phyloP scores from a whole-genome alignment of 306 rosid species.

The Dryas drummondii region DNA sequence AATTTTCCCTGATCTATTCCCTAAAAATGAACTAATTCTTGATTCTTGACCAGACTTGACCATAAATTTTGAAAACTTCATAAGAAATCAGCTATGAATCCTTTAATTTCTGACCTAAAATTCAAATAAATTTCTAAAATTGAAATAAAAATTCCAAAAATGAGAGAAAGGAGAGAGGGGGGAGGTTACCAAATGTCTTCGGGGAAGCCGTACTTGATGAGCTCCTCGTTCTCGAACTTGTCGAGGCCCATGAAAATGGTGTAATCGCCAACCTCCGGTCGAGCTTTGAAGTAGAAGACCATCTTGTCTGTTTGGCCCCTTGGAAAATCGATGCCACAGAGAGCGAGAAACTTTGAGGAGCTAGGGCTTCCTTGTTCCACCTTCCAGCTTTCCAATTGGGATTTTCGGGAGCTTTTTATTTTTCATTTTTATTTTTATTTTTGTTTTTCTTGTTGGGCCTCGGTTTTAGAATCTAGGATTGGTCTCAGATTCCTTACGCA shows the following conservation, averaged over 20 bases:
- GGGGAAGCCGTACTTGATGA: slow-evolving; percentile 88
- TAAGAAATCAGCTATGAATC: not conserved
- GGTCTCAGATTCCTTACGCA: not conserved
- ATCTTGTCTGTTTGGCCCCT: slow-evolving; percentile 34
- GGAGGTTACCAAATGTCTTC: slow-evolving; percentile 83
- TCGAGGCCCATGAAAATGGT: slow-evolving; percentile 99
- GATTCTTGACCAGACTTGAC: not conserved
- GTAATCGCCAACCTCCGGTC: slow-evolving; percentile 91
- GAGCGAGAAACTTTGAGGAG: slow-evolving; percentile 1
- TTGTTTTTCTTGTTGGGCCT: not conserved
- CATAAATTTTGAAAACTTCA: not conserved
- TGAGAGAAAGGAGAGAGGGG: not conserved
- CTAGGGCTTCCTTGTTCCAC: slow-evolving; percentile 23
- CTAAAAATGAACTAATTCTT: not conserved
- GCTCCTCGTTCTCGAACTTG: slow-evolving; percentile 97
- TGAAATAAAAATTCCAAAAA: not conserved
- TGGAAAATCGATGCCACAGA: slow-evolving; percentile 23
- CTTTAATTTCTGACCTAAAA: not conserved
- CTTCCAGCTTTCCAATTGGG: slow-evolving; percentile 21
- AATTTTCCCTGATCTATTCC: not conserved
- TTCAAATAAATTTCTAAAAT: not conserved
- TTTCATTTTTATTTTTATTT: not conserved
- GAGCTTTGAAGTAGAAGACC: slow-evolving; percentile 99
- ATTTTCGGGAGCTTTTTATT: not conserved
- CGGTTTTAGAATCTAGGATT: not conserved